Evolutionary conservation across 2,329 filamentous ascomycete genomes (phyloP).

Genomic region (Ophidiomyces ophidiicola): DNA sequence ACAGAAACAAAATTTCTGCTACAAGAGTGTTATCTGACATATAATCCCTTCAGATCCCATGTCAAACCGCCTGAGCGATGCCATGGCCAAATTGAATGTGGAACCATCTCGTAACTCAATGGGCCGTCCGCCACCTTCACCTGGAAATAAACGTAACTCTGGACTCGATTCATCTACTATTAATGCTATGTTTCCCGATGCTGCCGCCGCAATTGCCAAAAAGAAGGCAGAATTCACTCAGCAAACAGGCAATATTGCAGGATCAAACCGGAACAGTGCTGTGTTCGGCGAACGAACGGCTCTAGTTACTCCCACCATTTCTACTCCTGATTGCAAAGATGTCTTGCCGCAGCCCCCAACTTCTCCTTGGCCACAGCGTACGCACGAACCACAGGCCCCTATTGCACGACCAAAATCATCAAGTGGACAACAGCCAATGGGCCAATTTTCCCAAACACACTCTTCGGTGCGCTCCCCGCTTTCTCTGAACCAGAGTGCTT

Average conservation of each 20-base stretch:
- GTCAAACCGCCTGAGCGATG: constrained; percentile 89
- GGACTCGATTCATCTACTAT: constrained; percentile 88
- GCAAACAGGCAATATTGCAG: constrained; percentile 77
- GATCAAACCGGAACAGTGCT: constrained; percentile 85
- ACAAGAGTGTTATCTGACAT: constrained; percentile 3
- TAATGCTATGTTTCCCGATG: constrained; percentile 98
- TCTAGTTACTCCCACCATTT: constrained; percentile 61
- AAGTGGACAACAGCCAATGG: constrained; percentile 67
- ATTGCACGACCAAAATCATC: constrained; percentile 63
- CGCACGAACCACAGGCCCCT: constrained; percentile 39
- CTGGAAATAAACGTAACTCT: constrained; percentile 78
- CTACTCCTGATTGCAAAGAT: constrained; percentile 54
- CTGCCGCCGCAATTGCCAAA: constrained; percentile 92
- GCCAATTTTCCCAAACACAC: constrained; percentile 80
- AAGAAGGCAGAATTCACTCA: constrained; percentile 97
- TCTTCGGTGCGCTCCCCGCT: constrained; percentile 71
- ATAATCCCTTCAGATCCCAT: constrained; percentile 59
- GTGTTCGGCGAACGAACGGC: constrained; percentile 66
- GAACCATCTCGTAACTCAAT: constrained; percentile 80
- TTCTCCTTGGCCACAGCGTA: constrained; percentile 64
- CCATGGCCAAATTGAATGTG: constrained; percentile 88
- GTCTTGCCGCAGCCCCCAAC: constrained; percentile 52
- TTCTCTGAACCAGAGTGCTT: constrained; percentile 50
- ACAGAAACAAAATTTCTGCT: not conserved
- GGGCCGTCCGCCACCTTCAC: constrained; percentile 63